These are phyloP conservation scores for Nepenthes gracilis DNA, from an alignment of 148 eudicot species.

Conservation along the genomic window DNA sequence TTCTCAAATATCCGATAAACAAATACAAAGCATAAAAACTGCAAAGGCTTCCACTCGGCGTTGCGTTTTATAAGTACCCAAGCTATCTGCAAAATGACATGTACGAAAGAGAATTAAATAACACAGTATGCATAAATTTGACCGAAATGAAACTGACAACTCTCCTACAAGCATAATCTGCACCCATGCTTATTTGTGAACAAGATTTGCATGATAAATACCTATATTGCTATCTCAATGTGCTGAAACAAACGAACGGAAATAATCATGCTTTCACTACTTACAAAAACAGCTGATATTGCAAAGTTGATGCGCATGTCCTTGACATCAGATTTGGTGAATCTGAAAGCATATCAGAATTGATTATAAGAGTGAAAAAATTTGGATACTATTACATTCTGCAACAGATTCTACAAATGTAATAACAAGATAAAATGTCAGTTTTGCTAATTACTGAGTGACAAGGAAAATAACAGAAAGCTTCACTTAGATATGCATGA, in stretches of 20 bases:
- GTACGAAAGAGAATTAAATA: not conserved
- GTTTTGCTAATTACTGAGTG: not conserved
- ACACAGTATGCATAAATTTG: not conserved
- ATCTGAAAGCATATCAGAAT: slow-evolving; percentile 37
- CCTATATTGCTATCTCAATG: not conserved
- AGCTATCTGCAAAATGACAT: slow-evolving; percentile 43
- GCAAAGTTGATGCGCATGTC: slow-evolving; percentile 83
- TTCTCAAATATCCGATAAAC: slow-evolving; percentile 87
- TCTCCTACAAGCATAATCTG: not conserved
- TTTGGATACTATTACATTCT: not conserved
- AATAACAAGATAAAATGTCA: slow-evolving; percentile 1
- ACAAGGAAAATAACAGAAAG: not conserved
- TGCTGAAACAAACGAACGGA: no score
- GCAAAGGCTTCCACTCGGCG: slow-evolving; percentile 89
- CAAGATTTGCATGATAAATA: not conserved
- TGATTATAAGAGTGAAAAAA: slow-evolving; percentile 2
- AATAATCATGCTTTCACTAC: slow-evolving; percentile 18
- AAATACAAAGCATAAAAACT: slow-evolving; percentile 64
- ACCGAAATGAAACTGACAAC: not conserved
- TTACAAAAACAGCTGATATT: slow-evolving; percentile 89
- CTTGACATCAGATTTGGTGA: slow-evolving; percentile 57
- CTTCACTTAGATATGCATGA: not conserved
- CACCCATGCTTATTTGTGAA: not conserved
- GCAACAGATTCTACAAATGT: not conserved
- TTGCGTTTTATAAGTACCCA: slow-evolving; percentile 59